phyloP scores from a whole-genome alignment of 768 basidiomycete genomes.

The Lepiota subincarnata region DNA sequence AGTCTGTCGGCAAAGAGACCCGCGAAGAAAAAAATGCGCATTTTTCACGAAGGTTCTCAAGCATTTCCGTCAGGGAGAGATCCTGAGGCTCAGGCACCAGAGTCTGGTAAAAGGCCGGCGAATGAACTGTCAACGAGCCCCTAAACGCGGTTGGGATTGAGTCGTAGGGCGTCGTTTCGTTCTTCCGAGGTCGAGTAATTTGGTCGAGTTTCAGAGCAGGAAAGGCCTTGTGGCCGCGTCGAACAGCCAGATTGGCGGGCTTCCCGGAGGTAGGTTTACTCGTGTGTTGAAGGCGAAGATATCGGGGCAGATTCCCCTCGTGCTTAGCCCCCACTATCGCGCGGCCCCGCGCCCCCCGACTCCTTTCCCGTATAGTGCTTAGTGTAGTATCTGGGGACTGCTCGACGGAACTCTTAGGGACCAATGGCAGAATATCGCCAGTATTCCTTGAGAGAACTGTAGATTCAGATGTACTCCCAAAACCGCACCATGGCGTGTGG shows the following conservation, averaged over 20 bases:
- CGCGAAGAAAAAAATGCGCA: constrained; percentile 4
- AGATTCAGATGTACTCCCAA: neutral
- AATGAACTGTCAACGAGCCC: neutral
- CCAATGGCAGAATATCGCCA: neutral
- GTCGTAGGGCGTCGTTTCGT: neutral
- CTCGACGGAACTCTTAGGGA: neutral
- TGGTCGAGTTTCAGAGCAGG: neutral
- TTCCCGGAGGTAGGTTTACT: neutral
- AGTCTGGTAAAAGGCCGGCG: neutral
- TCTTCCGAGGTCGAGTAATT: neutral
- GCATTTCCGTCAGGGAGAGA: neutral
- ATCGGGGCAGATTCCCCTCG: neutral
- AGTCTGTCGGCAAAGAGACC: constrained; percentile 4
- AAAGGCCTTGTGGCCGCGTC: constrained; percentile 4
- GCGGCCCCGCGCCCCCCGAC: neutral
- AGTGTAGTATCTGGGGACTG: neutral
- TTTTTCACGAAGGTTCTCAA: constrained; percentile 4
- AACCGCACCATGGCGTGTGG: constrained; percentile 2
- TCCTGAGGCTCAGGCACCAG: neutral
- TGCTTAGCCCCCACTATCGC: neutral
- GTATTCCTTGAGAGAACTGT: too few relatives aligned
- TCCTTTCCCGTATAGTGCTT: too few relatives aligned
- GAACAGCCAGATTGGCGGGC: neutral
- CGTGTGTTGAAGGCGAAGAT: neutral
- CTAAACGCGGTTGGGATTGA: constrained; percentile 4